Conservation (phyloP, 1,139 yeast genomes). For the Suhomyces anneliseae region DNA sequence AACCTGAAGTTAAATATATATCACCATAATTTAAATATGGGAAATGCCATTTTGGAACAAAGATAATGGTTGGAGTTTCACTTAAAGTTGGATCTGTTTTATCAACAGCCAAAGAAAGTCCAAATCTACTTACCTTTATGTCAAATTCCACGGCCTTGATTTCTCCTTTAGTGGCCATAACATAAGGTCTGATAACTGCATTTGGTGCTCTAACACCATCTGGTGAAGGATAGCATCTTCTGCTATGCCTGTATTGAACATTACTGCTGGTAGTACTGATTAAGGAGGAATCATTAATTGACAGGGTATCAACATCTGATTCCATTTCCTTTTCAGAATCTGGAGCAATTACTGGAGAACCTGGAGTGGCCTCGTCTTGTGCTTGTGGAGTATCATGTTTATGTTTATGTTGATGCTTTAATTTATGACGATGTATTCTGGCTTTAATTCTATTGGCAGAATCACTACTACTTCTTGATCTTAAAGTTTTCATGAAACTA, state of each 20-base stretch:
- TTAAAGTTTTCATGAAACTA: constrained; percentile 9
- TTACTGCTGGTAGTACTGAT: constrained; percentile 28
- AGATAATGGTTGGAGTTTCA: constrained; percentile 54
- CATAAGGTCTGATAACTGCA: constrained; percentile 74
- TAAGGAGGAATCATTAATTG: constrained; percentile 12
- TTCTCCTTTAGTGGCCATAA: constrained; percentile 59
- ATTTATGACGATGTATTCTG: constrained; percentile 6
- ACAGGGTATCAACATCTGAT: constrained; percentile 5
- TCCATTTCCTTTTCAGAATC: constrained; percentile 7
- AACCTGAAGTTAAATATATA: constrained; percentile 55
- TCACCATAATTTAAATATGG: constrained; percentile 45
- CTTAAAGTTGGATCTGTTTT: constrained; percentile 17
- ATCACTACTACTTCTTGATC: constrained; percentile 8
- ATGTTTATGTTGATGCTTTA: constrained; percentile 6
- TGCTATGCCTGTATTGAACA: constrained; percentile 21
- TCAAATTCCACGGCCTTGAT: constrained; percentile 55
- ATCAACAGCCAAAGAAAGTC: constrained; percentile 41
- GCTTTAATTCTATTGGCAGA: constrained; percentile 7
- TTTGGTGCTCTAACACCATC: constrained; percentile 69
- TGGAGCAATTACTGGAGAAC: neutral
- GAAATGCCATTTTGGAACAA: constrained; percentile 72
- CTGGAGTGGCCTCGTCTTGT: neutral
- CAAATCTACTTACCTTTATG: constrained; percentile 44
- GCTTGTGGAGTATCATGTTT: neutral
- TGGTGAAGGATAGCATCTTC: constrained; percentile 43